A percentile compares a stretch with the other conserved stretches of the same genome.
These are phyloP conservation scores for Catharanthus roseus DNA, from an alignment of 257 asterid species.

Conservation along the genomic window DNA sequence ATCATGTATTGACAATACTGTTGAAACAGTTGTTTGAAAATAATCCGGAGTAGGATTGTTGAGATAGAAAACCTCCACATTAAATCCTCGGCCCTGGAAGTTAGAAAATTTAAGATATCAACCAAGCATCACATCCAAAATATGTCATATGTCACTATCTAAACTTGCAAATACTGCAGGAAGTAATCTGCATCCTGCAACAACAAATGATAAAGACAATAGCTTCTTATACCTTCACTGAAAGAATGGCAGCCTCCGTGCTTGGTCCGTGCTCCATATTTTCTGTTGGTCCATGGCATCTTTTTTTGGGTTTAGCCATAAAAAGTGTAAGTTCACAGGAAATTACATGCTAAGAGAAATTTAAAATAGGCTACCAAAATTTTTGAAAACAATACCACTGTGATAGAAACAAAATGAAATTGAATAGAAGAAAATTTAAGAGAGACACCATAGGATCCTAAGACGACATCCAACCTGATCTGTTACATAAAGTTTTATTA, in stretches of 20 bases:
- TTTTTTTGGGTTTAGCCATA: conserved; percentile 40
- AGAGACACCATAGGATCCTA: not conserved
- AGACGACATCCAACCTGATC: no score
- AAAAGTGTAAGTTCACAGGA: conserved; percentile 1
- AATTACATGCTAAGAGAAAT: conserved; percentile 10
- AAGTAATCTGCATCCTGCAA: not conserved
- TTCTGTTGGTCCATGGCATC: conserved; percentile 41
- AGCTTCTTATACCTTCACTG: conserved; percentile 68
- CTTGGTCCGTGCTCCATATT: conserved; percentile 46
- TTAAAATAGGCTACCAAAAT: not conserved
- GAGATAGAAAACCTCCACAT: conserved; percentile 62
- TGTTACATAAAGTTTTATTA: not conserved
- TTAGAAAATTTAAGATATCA: conserved; percentile 7
- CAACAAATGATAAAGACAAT: not conserved
- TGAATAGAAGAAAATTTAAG: not conserved
- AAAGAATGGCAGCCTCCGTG: conserved; percentile 75
- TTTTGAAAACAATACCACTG: not conserved
- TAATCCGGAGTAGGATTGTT: conserved; percentile 91
- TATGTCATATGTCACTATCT: not conserved
- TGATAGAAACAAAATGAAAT: not conserved
- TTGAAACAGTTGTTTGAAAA: conserved; percentile 67
- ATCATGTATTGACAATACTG: conserved; percentile 70
- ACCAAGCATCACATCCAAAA: conserved; percentile 8
- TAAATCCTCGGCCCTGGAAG: conserved; percentile 87
- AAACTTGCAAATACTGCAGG: conserved; percentile 5